Conservation (phyloP, 1,284 basidiomycete species). For the Leccinum glutinopallens region DNA sequence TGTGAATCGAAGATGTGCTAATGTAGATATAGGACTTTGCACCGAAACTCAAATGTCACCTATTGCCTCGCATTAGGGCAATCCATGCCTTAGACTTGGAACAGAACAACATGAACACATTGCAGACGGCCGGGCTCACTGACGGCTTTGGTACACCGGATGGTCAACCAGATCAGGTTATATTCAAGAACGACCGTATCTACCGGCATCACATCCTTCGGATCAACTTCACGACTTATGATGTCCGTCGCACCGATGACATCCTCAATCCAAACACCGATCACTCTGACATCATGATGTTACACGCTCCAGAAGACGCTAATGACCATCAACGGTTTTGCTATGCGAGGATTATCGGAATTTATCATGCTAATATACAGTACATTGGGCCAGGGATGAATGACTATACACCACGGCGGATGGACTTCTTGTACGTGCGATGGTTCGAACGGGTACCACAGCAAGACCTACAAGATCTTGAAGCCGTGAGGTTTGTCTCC, state of each 20-base stretch:
- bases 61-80: not conserved
- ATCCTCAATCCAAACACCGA: too few relatives aligned
- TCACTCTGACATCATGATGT: not conserved
- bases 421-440: not conserved
- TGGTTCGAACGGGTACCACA: not conserved
- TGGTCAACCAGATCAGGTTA: not conserved
- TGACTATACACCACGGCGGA: not conserved
- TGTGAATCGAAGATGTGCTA: too few relatives aligned
- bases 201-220: too few relatives aligned
- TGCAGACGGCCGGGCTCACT: too few relatives aligned
- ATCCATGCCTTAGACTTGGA: not conserved
- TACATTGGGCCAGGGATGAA: not conserved
- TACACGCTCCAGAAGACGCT: not conserved
- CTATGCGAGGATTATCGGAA: too few relatives aligned
- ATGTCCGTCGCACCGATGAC: too few relatives aligned
- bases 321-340: not conserved
- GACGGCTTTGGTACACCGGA: not conserved
- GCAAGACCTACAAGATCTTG: not conserved
- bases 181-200: not conserved
- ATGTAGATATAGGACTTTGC: not conserved
- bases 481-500: not conserved
- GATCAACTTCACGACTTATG: too few relatives aligned
- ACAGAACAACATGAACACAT: too few relatives aligned
- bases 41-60: not conserved
- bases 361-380: not conserved